Conservation (phyloP, 129 eudicot species). For the sunflower (Helianthus annuus) region HanXRQr2.0-SUNRISE NC_035442.2:179665177-179665676, state of each 20-base stretch:
- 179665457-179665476: slow-evolving; percentile 75
- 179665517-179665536: slow-evolving; percentile 79
- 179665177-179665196: slow-evolving; percentile 74
- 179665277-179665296: background rate
- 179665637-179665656: too few relatives aligned
- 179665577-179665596: background rate
- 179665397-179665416: slow-evolving; percentile 55
- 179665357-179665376: background rate
- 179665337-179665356: background rate
- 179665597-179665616: background rate
- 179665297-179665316: background rate
- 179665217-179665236: background rate
- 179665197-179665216: slow-evolving; percentile 55
- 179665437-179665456: slow-evolving; percentile 58
- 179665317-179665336: background rate
- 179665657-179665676: too few relatives aligned
- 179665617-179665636: too few relatives aligned
- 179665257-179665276: background rate
- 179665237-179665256: background rate
- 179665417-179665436: slow-evolving; percentile 91
- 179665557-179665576: slow-evolving; percentile 72
- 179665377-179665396: background rate
- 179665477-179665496: slow-evolving; percentile 91
- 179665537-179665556: slow-evolving; percentile 71
- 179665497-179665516: slow-evolving; percentile 88